A percentile compares a stretch with the other conserved stretches of the same genome.
These are phyloP conservation scores for Tilletia setariae DNA, from an alignment of 1,284 basidiomycete species.

Conservation along the genomic window DNA sequence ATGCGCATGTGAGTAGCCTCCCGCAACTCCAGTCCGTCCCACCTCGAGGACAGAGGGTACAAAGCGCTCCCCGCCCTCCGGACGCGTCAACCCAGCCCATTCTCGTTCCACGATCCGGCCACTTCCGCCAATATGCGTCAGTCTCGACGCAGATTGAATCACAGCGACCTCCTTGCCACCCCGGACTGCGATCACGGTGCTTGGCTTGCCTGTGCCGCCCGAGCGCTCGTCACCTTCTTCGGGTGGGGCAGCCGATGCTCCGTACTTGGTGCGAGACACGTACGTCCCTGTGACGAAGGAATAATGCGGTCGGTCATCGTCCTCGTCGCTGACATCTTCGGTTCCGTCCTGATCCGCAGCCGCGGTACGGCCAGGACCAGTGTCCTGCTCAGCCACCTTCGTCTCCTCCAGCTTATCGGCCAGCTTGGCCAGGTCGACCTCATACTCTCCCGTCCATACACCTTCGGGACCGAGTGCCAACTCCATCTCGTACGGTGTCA, in stretches of 20 bases:
- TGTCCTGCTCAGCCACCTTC: slow-evolving; percentile 1
- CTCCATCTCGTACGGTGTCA: slow-evolving; percentile 90
- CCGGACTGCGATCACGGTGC: slow-evolving; percentile 60
- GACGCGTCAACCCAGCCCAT: slow-evolving; percentile 78
- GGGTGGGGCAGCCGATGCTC: slow-evolving; percentile 19
- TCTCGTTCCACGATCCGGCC: slow-evolving; percentile 62
- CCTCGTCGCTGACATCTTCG: slow-evolving; percentile 23
- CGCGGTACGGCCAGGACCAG: slow-evolving; percentile 18
- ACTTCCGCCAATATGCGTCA: slow-evolving; percentile 58
- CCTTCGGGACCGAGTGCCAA: slow-evolving; percentile 65
- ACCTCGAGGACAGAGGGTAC: slow-evolving; percentile 78
- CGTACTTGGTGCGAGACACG: slow-evolving; percentile 70
- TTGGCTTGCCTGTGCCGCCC: slow-evolving; percentile 21
- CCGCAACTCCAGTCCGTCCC: slow-evolving; percentile 82
- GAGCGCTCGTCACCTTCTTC: slow-evolving; percentile 30
- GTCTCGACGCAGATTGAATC: slow-evolving; percentile 54
- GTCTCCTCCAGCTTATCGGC: slow-evolving; percentile 44
- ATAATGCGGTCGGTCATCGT: slow-evolving; percentile 61
- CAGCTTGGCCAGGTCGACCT: slow-evolving; percentile 69
- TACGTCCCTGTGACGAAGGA: slow-evolving; percentile 84
- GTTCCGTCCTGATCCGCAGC: slow-evolving; percentile 24
- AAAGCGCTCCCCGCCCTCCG: slow-evolving; percentile 67
- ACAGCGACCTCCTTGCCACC: slow-evolving; percentile 61
- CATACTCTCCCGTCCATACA: slow-evolving; percentile 74
- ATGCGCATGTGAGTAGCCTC: slow-evolving; percentile 66